phyloP scores from a whole-genome alignment of 2,329 filamentous ascomycete genomes.

The Uncinocarpus reesii region DNA sequence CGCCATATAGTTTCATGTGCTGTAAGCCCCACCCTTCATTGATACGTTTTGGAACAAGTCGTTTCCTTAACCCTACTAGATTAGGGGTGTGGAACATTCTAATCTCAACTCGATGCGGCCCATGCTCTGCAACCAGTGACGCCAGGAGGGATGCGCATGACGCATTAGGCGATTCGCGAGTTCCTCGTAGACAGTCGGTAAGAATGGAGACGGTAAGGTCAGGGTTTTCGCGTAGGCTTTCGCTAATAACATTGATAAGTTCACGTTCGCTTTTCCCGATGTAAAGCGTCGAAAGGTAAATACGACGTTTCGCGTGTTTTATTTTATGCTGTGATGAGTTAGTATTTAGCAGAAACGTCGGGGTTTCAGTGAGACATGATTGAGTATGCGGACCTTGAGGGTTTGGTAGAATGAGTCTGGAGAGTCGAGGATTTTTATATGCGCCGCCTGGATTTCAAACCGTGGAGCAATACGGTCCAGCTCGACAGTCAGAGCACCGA shows the following conservation, averaged over 20 bases:
- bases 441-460: conserved; percentile 71
- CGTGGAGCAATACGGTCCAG: conserved; percentile 83
- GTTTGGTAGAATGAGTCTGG: conserved; percentile 86
- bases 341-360: conserved; percentile 13
- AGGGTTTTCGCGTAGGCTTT: conserved; percentile 64
- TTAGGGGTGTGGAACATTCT: conserved; percentile 99
- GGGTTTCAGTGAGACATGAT: background rate
- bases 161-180: conserved; percentile 72
- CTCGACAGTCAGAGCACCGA: conserved; percentile 57
- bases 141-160: conserved; percentile 83
- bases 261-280: conserved; percentile 90
- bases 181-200: conserved; percentile 83
- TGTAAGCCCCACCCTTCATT: conserved; percentile 98
- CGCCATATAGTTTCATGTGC: conserved; percentile 96
- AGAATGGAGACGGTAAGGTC: conserved; percentile 75
- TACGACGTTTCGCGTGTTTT: conserved; percentile 60
- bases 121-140: conserved; percentile 75
- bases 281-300: conserved; percentile 94
- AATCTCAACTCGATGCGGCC: conserved; percentile 72
- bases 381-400: conserved; percentile 55
- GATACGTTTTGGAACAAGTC: conserved; percentile 72
- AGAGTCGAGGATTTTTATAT: conserved; percentile 67
- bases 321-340: conserved; percentile 58
- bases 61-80: conserved; percentile 74
- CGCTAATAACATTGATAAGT: conserved; percentile 66